These are phyloP conservation scores for Hypoxylon subgilvum DNA, from an alignment of 495 filamentous ascomycete genomes.

Conservation along the genomic window DNA sequence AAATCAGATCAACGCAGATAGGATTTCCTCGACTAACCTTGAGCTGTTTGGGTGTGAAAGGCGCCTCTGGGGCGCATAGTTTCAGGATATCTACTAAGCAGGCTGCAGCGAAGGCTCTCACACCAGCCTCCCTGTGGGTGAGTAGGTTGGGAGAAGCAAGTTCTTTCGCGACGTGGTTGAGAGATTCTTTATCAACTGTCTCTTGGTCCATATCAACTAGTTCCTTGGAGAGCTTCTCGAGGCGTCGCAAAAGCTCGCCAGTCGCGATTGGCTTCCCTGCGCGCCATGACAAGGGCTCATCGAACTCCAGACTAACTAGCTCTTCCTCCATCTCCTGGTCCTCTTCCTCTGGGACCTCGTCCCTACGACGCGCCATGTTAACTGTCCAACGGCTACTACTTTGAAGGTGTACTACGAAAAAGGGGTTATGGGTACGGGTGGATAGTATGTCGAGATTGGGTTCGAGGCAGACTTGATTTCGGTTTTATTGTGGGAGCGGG, in stretches of 20 bases:
- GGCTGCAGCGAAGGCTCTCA: conserved; percentile 84
- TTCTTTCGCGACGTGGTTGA: conserved; percentile 85
- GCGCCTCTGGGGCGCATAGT: conserved; percentile 93
- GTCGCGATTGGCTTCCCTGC: conserved; percentile 88
- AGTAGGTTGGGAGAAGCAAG: conserved; percentile 82
- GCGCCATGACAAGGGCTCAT: conserved; percentile 88
- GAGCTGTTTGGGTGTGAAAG: conserved; percentile 85
- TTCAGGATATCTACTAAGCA: conserved; percentile 94
- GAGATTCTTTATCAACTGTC: conserved; percentile 76
- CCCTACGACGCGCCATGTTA: conserved; percentile 38
- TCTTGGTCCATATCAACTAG: conserved; percentile 88
- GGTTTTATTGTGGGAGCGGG: conserved; percentile 20
- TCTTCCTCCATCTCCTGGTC: conserved; percentile 45
- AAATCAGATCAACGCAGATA: not conserved
- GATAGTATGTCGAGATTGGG: not conserved
- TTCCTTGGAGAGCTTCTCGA: conserved; percentile 82
- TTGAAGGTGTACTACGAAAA: not conserved
- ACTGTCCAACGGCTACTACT: not conserved
- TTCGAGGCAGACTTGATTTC: conserved; percentile 9
- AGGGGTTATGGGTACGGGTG: not conserved
- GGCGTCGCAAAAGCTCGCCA: conserved; percentile 77
- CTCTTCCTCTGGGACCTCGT: conserved; percentile 44
- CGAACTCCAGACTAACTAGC: conserved; percentile 66
- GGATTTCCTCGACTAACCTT: conserved; percentile 64
- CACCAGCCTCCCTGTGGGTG: conserved; percentile 88